These are phyloP conservation scores for Trametes polyzona DNA, from an alignment of 1,284 basidiomycete genomes.

Conservation along the genomic window DNA sequence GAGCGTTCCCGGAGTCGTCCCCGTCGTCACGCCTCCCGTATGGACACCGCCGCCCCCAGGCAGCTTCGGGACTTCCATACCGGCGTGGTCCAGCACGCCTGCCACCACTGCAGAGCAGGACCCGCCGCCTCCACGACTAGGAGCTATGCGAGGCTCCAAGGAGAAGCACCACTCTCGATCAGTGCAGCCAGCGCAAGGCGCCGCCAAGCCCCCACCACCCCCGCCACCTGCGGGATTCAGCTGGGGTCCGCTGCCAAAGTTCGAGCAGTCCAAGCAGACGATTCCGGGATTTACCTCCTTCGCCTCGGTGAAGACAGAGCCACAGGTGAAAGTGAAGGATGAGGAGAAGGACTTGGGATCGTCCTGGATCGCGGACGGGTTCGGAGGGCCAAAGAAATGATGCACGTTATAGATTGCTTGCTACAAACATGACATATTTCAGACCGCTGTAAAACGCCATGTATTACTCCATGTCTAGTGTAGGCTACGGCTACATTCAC, in stretches of 20 bases:
- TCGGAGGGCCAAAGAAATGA: constrained; percentile 19
- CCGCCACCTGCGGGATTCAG: constrained; percentile 51
- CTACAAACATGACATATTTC: background rate
- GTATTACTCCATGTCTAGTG: constrained; percentile 10
- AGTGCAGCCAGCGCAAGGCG: constrained; percentile 38
- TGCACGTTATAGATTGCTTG: background rate
- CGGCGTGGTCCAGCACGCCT: constrained; percentile 14
- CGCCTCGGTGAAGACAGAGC: constrained; percentile 3
- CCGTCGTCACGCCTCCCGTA: background rate
- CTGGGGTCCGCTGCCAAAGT: constrained; percentile 67
- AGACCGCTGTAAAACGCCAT: constrained; percentile 4
- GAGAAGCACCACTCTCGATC: constrained; percentile 46
- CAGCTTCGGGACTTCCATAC: background rate
- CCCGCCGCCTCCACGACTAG: constrained; percentile 1
- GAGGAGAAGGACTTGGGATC: constrained; percentile 16
- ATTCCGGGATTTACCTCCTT: constrained; percentile 36
- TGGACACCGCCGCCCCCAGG: constrained; percentile 21
- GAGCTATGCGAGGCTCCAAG: constrained; percentile 10
- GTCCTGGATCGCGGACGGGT: constrained; percentile 35
- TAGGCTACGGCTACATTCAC: constrained; percentile 16
- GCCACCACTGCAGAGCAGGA: background rate
- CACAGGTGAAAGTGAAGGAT: constrained; percentile 9
- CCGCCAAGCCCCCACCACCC: constrained; percentile 38
- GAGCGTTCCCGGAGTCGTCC: background rate
- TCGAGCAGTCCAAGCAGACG: constrained; percentile 33